Evolutionary conservation across 23 red algal species (phyloP).

Genomic region (Gracilaria domingensis): DNA sequence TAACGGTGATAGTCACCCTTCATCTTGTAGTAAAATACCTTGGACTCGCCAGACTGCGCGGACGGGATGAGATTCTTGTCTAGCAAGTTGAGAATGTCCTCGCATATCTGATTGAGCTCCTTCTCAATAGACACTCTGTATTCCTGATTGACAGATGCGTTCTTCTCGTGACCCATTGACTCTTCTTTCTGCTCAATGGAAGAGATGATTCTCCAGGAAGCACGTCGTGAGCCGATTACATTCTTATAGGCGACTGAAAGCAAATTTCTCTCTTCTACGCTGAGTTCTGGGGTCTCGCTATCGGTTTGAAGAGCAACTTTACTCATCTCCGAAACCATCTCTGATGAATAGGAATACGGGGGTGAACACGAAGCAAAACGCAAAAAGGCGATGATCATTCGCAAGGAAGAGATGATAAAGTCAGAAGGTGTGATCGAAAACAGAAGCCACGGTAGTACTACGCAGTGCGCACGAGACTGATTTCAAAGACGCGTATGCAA

Average conservation of each 20-base stretch:
- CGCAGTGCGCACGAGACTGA: neutral
- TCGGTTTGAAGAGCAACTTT: slow-evolving; percentile 86
- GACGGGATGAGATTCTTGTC: slow-evolving; percentile 98
- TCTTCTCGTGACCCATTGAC: slow-evolving; percentile 88
- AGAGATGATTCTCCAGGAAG: slow-evolving; percentile 98
- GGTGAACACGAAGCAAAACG: neutral
- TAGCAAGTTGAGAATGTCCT: slow-evolving; percentile 92
- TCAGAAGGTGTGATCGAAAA: slow-evolving; percentile 26
- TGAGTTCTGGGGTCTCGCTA: slow-evolving; percentile 80
- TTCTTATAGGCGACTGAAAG: slow-evolving; percentile 99
- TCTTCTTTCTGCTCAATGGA: slow-evolving; percentile 99
- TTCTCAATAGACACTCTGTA: slow-evolving; percentile 93
- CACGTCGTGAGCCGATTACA: slow-evolving; percentile 96
- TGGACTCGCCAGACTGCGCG: slow-evolving; percentile 90
- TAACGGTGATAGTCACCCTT: slow-evolving; percentile 99
- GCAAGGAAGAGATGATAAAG: neutral
- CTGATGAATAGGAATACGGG: neutral
- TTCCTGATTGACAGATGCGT: slow-evolving; percentile 92
- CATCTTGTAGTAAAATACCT: slow-evolving; percentile 97
- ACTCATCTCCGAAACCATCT: slow-evolving; percentile 99
- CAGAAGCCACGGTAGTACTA: neutral
- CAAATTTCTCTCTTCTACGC: slow-evolving; percentile 98
- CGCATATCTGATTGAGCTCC: slow-evolving; percentile 94
- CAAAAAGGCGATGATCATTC: neutral
- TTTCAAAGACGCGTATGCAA: neutral